Base-by-base conservation (phyloP, 108 stramenopile species). In the Cyclostephanos tholiformis region DNA sequence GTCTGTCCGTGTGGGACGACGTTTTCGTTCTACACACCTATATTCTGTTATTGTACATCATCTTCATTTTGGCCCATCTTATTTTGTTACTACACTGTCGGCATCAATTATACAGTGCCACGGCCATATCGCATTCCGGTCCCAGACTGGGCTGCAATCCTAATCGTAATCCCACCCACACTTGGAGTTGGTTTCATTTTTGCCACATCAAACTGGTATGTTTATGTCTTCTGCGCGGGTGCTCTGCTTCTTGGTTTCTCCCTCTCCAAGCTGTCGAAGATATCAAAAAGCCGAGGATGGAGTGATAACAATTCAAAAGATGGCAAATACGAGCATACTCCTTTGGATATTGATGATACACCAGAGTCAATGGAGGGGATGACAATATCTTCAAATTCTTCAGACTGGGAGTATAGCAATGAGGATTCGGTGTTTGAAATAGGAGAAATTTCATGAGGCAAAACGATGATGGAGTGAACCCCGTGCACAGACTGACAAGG, bases 71-170 rank as follows among this genome's bases (percentile, higher is more conserved):
- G 3, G 29, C 14, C 14, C 6, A 41, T 41, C n/a, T 50, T 1
- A 25, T 62, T 39, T 52, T 55, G 7, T 51, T 16, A 65, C 43
- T 29, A 2, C 20, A 38, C 39, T 65, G 53, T 39, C 29, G 27
- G 22, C 61, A 12, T 14, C 29, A 41, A 36, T 27, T 57, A 52
- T 60, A 1, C 46, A 76, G 75, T 82, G 60, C 76, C 64, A 61
- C 76, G 80, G 16, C 80, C 80, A 11, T 82, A 77, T 26, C 80
- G 80, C 22, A 77, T 82, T 12, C 80, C 80, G 26, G 41, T 77
- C n/a, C 80, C 80, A 22, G 80, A 82, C 65, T 82, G 80, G 80
- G 80, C 76, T 41, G 79, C 79, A 20, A 63, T 74, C 27, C 53
- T 80, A 25, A 27, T 80, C 38, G 79, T 66, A 23, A 63, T 80